Base-by-base conservation (phyloP, 352 stramenopile species). In the Globisporangium paddicum region DNA sequence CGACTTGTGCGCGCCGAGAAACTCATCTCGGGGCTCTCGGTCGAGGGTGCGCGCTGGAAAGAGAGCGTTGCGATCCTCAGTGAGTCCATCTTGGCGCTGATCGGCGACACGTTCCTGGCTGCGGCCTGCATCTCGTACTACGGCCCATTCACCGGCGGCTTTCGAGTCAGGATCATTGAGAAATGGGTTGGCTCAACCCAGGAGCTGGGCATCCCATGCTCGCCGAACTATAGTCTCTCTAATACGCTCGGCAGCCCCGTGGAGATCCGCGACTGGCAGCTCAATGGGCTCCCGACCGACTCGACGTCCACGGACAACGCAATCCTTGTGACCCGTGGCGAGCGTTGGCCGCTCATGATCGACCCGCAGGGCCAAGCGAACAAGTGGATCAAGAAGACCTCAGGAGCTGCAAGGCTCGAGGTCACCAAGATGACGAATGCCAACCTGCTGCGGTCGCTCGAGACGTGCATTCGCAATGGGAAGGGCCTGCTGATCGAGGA, bases 301-400 rank as follows among this genome's bases (percentile, higher is more conserved):
- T 75, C 76, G 2, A 96, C 96, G 25, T 98, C 92, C 10, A 96
- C 87, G 0, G 93, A 98, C 60, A 98, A 97, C 32, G 93, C 89
- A 8, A 96, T 98, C 37, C 66, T 98, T 7, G 91, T 97, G 0
- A 95, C 88, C 0, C 72, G 89, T 38, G 89, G 90, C 21, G 78
- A 96, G 58, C 83, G 93, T 0, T 98, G 93, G 93, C 93, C 93
- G 2, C 66, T 98, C 7, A 98, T 98, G 90, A 98, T 98, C 56
- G 93, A 98, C 30, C 93, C 93, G 4, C 93, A 98, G 40, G 87
- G 85, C 4, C 93, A 98, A 71, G 93, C 91, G 4, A 98, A 97
- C 74, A 92, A 96, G 57, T 98, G 93, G 93, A 90, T 98, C 56
- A 97, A 98, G 62, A 97, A 96, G 54, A 95, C 86, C 5, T 67